Evolutionary conservation across 2,329 filamentous ascomycete genomes (phyloP).

Genomic region (Bipolaris victoriae): DNA sequence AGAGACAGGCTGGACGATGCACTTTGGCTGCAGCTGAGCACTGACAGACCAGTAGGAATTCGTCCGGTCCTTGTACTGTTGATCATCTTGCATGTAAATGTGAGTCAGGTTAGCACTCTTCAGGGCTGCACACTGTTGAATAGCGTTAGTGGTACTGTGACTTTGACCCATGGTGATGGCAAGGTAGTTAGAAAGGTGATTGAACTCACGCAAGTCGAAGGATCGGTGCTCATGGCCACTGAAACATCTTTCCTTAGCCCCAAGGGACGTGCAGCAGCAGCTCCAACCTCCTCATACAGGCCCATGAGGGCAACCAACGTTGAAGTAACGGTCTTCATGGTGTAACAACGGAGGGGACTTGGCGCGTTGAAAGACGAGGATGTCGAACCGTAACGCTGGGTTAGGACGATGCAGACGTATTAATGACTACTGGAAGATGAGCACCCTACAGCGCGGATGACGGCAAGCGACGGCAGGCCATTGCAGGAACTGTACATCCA

Average conservation of each 20-base stretch:
- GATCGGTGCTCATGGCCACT: background rate
- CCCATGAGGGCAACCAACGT: constrained; percentile 7
- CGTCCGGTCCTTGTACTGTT: constrained; percentile 24
- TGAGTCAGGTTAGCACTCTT: constrained; percentile 21
- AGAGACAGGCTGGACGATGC: constrained; percentile 38
- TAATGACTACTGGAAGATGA: constrained; percentile 2
- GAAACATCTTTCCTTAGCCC: background rate
- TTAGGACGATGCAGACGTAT: constrained; percentile 3
- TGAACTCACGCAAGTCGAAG: constrained; percentile 15
- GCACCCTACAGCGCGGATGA: background rate
- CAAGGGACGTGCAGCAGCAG: background rate
- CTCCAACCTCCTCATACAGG: constrained; percentile 3
- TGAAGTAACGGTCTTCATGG: constrained; percentile 13
- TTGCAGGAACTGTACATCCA: background rate
- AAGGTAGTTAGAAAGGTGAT: background rate
- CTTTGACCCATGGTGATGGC: background rate
- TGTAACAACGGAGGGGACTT: constrained; percentile 9
- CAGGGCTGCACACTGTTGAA: constrained; percentile 26
- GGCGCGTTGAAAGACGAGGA: constrained; percentile 12
- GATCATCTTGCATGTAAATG: constrained; percentile 21
- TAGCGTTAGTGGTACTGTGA: constrained; percentile 13
- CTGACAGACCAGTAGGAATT: constrained; percentile 36
- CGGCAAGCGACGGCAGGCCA: background rate
- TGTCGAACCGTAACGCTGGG: constrained; percentile 6
- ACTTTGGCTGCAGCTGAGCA: constrained; percentile 35